Evolutionary conservation across 768 basidiomycete genomes (phyloP), one percentile per base, ranked within the genome.

Genomic region (Pleurotus pulmonarius): DNA sequence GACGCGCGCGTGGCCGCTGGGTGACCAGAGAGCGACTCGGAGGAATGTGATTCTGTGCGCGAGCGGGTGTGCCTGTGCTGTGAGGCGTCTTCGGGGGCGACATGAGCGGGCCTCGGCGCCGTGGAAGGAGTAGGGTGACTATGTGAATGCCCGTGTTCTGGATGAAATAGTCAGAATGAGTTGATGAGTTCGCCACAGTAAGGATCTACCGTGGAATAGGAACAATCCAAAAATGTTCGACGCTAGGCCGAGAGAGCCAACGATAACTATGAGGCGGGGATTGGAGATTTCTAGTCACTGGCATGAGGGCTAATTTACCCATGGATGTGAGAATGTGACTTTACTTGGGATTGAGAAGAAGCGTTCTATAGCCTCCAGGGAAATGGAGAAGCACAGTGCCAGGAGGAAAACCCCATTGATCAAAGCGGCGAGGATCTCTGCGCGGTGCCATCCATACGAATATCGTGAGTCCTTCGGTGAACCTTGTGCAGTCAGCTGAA

Each of bases 371-470:
- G 97, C 95, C 68, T 99, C 96, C 62, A 98, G 74, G 46, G 83
- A 87, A 61, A 99, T 97, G 4, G 94, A 94, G 72, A 98, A 94
- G 73, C 97, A 99, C 1, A 98, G 83, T 0, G 97, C 97, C 41
- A 98, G 81, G 7, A 99, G 83, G 75, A 98, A 98, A 54, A 98
- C 94, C 51, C 96, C 97, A 65, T 99, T 99, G 61, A 98, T 74
- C 45, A 98, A 79, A 0, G 97, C 97, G 18, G 94, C 95, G 6
- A 98, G 81, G 59, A 97, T 95, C 67, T 97, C 95, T 15, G 97
- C 97, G 59, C 97, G 81, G 70, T 98, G 95, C 96, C 95, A 98
- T 15, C 95, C 95, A 68, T 98, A 98, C 4, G 96, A 94, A 70
- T 97, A 97, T 49, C 86, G 82, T 25, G 88, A 81, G 71, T 88